Percentiles rank a stretch among this genome's conserved stretches.
Evolutionary conservation across 306 rosid genomes (phyloP).

Genomic region (Sphenostylis stenocarpa): DNA sequence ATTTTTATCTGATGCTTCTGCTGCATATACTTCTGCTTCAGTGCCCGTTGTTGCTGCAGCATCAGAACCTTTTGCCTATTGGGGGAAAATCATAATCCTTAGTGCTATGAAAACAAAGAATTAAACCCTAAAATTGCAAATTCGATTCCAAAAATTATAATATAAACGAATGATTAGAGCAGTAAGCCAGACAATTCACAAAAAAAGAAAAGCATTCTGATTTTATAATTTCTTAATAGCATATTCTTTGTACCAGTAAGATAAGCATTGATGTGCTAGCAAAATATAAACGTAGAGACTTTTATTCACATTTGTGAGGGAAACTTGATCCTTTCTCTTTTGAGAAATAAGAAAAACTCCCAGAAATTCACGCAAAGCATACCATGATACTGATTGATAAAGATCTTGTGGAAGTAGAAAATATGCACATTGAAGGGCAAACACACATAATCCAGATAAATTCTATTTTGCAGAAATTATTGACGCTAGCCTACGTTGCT

Average conservation of each 20-base stretch:
- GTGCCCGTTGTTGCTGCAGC: slow-evolving; percentile 93
- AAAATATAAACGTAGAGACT: not conserved
- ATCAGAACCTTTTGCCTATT: slow-evolving; percentile 85
- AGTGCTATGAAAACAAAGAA: not conserved
- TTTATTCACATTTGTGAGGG: not conserved
- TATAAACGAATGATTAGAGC: not conserved
- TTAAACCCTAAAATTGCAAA: not conserved
- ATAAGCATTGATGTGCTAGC: slow-evolving; percentile 8
- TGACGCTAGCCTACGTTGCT: not conserved
- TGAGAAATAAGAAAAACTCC: not conserved
- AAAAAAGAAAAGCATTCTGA: not conserved
- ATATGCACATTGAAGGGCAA: not conserved
- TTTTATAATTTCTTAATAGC: not conserved
- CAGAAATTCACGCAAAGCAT: slow-evolving; percentile 1
- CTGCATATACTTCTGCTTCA: slow-evolving; percentile 94
- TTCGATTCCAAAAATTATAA: not conserved
- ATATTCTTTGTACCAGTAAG: not conserved
- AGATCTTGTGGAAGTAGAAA: slow-evolving; percentile 1
- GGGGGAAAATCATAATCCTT: slow-evolving; percentile 29
- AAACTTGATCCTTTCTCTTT: not conserved
- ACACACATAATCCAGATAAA: not conserved
- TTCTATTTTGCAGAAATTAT: not conserved
- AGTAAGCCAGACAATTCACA: not conserved
- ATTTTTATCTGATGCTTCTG: slow-evolving; percentile 87
- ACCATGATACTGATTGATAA: slow-evolving; percentile 9